phyloP scores from a whole-genome alignment of 2,329 filamentous ascomycete species.

The Apiospora marii region DNA sequence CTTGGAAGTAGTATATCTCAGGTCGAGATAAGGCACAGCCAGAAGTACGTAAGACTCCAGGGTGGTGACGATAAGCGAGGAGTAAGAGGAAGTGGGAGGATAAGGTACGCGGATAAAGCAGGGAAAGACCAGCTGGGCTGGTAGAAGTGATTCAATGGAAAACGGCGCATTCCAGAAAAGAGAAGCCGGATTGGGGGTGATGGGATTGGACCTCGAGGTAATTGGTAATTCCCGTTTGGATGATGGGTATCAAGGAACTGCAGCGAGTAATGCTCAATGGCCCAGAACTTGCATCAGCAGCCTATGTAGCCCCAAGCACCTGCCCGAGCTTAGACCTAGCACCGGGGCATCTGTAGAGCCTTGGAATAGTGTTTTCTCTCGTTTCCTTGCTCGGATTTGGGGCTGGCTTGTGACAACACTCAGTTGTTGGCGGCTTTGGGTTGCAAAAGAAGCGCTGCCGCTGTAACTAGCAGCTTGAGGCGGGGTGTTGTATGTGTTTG shows the following conservation, averaged over 20 bases:
- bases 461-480: slow-evolving; percentile 11
- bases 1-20: slow-evolving; percentile 1
- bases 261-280: slow-evolving; percentile 15
- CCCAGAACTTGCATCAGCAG: slow-evolving; percentile 13
- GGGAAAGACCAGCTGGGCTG: not conserved
- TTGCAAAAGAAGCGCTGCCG: not conserved
- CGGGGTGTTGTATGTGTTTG: slow-evolving; percentile 8
- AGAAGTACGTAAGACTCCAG: slow-evolving; percentile 3
- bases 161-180: slow-evolving; percentile 12
- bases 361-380: not conserved
- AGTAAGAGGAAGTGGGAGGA: not conserved
- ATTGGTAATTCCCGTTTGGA: slow-evolving; percentile 4
- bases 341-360: slow-evolving; percentile 4
- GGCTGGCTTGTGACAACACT: not conserved
- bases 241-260: not conserved
- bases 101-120: not conserved
- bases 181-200: not conserved
- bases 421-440: slow-evolving; percentile 3
- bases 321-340: slow-evolving; percentile 10
- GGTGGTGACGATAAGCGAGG: not conserved
- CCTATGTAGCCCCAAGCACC: not conserved
- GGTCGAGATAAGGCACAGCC: slow-evolving; percentile 11
- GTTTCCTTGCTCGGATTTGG: not conserved
- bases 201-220: not conserved
- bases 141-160: not conserved